These are phyloP conservation scores for Rosa multiflora DNA, from an alignment of 306 rosid genomes.

Conservation along the genomic window DNA sequence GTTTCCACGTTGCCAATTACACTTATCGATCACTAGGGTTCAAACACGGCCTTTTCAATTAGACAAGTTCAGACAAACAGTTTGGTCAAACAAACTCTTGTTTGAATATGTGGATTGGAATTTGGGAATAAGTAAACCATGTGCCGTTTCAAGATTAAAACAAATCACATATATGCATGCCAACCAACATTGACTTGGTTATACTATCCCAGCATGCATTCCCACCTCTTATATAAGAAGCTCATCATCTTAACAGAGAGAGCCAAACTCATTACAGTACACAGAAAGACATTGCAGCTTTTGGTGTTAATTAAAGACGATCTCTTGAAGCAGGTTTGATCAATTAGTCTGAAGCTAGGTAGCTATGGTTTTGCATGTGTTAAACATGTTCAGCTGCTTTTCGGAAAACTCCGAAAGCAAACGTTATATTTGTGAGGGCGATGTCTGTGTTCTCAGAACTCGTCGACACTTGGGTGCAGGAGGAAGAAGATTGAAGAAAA, in stretches of 20 bases:
- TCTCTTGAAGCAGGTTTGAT: background rate
- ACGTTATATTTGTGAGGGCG: constrained; percentile 49
- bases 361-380: constrained; percentile 39
- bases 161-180: background rate
- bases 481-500: constrained; percentile 17
- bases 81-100: background rate
- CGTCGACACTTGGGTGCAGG: background rate
- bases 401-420: constrained; percentile 41
- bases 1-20: background rate
- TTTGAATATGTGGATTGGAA: constrained; percentile 1
- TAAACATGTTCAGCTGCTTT: constrained; percentile 57
- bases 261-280: background rate
- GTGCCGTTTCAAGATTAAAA: background rate
- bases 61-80: background rate
- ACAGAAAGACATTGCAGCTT: background rate
- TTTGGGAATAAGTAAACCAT: background rate
- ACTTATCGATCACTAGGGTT: background rate
- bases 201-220: background rate
- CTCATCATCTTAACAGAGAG: background rate
- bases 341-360: background rate
- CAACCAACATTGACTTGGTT: background rate
- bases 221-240: background rate
- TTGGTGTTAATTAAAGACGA: background rate
- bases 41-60: background rate
- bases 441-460: constrained; percentile 50